These are phyloP conservation scores for Pilatotrama ljubarskyi DNA, from an alignment of 768 basidiomycete species.

Conservation along the genomic window DNA sequence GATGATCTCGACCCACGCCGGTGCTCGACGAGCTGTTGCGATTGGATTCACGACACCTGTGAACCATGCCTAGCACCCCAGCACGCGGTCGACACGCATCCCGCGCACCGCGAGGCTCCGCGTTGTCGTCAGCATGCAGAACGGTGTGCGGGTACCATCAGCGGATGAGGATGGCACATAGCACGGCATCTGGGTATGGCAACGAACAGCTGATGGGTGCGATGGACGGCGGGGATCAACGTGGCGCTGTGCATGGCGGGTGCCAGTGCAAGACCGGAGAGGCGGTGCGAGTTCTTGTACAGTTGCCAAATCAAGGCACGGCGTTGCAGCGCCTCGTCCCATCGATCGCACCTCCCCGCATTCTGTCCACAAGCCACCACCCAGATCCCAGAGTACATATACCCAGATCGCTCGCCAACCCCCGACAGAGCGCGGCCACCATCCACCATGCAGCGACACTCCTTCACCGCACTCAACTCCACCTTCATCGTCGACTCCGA, in stretches of 20 bases:
- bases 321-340: constrained; percentile 6
- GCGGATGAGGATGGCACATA: too few relatives aligned
- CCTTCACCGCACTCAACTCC: constrained; percentile 82
- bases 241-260: background rate
- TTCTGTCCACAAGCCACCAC: too few relatives aligned
- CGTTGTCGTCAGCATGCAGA: too few relatives aligned
- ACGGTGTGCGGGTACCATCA: too few relatives aligned
- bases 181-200: background rate
- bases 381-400: background rate
- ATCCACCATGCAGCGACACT: constrained; percentile 64
- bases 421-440: background rate
- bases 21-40: too few relatives aligned
- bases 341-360: constrained; percentile 6
- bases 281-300: background rate
- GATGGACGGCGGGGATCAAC: background rate
- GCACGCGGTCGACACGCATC: too few relatives aligned
- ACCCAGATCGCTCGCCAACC: background rate
- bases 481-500: constrained; percentile 86
- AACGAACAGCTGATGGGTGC: constrained; percentile 3
- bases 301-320: constrained; percentile 7
- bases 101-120: too few relatives aligned
- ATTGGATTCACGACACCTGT: too few relatives aligned
- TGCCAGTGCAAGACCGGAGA: background rate
- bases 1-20: too few relatives aligned
- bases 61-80: too few relatives aligned